Base-by-base conservation (phyloP, 352 stramenopile species). In the Pythium plurisporium region DNA sequence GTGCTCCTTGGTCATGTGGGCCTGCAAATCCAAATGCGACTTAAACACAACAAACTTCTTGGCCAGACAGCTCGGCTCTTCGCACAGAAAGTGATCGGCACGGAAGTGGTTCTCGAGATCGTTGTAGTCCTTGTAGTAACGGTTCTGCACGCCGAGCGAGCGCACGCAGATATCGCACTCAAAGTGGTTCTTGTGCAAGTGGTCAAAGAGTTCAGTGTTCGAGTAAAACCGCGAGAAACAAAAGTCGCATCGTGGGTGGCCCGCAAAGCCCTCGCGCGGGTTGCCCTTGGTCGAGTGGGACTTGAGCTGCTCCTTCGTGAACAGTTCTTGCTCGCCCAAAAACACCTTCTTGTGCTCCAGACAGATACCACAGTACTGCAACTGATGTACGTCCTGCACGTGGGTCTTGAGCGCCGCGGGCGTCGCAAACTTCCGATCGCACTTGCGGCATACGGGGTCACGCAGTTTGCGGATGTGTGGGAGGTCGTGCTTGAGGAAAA, bases 1-100 rank as follows among this genome's bases (percentile, higher is more conserved):
- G 43, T 97, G 89, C 46, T 89, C 84, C 26, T 72, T 67, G 7
- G 83, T 54, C 73, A 94, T 68, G 73, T 97, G 89, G 5, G 65
- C 85, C 44, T 95, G 81, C 17, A 96, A 57, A 55, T 97, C 87
- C 37, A 97, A 64, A 59, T 95, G 80, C 25, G 81, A 80, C 54
- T 83, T 86, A 61, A 97, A 97, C 0, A 96, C 89, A 26, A 96
- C 80, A 57, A 97, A 97, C 57, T 95, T 95, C 51, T 91, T 87
- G 17, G 65, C 65, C 0, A 96, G 69, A 67, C 89, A 97, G 27
- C 56, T 31, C 7, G 76, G 59, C 54, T 96, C 86, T 67, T 97
- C 87, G 48, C 87, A 97, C 38, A 97, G 59, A 41, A 87, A 92
- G 50, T 97, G 89, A 14, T 94, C 86, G 17, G 77, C 77, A 53